Conservation (phyloP, 2,329 filamentous ascomycete species). For the Xylaria sp. region DNA sequence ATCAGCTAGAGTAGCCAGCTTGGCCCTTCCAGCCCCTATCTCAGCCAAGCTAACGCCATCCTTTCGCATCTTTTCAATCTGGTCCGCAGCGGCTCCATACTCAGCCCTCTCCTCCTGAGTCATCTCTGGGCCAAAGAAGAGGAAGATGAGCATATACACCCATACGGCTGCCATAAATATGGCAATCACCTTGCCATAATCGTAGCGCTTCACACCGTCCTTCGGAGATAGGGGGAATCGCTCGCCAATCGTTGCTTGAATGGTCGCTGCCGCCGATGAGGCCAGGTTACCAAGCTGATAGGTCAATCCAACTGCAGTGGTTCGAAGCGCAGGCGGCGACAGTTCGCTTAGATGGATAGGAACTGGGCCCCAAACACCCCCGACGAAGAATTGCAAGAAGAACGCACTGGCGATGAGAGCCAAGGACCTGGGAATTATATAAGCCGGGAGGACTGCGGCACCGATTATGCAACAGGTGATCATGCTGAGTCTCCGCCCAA, state of each 20-base stretch:
- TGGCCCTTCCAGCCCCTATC: conserved; percentile 33
- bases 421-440: conserved; percentile 33
- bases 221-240: conserved; percentile 34
- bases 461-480: conserved; percentile 35
- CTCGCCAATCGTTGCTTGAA: conserved; percentile 38
- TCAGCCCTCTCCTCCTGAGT: conserved; percentile 40
- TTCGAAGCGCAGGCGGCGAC: conserved; percentile 35
- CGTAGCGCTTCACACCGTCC: conserved; percentile 34
- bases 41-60: conserved; percentile 35
- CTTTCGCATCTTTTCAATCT: conserved; percentile 38
- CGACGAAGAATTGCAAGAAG: conserved; percentile 34
- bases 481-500: conserved; percentile 38
- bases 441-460: conserved; percentile 31
- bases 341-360: conserved; percentile 38
- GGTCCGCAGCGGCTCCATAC: conserved; percentile 25
- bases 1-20: conserved; percentile 8
- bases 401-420: conserved; percentile 31
- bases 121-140: conserved; percentile 38
- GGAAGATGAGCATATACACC: conserved; percentile 32
- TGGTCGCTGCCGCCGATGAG: conserved; percentile 36
- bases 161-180: conserved; percentile 35
- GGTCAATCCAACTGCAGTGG: conserved; percentile 33
- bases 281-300: conserved; percentile 40
- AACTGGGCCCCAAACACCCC: conserved; percentile 35
- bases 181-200: conserved; percentile 37